Base-by-base conservation (phyloP, 2,329 filamentous ascomycete genomes). In the Sarocladium brachiariae region DNA sequence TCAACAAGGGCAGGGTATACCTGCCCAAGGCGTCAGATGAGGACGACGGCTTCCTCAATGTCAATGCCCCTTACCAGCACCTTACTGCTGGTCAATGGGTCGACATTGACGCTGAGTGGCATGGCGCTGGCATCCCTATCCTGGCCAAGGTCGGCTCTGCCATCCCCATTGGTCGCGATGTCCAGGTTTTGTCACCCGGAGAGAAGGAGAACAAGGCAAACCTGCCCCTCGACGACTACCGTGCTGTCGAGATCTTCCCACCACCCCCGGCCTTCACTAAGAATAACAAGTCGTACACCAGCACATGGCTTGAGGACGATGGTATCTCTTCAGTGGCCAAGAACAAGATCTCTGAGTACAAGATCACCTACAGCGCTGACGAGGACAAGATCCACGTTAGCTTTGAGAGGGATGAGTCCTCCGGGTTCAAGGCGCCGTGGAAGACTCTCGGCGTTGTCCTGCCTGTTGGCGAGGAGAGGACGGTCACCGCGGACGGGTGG, bases 11-110 rank as follows among this genome's bases (percentile, higher is more conserved):
- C 0, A 73, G 67, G 10, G 66, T 89, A 8, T 89, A 89, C 56
- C 73, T 87, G 0, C 84, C 84, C 1, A 64, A 54, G 47, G 57
- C 65, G 80, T 83, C 81, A 1, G 65, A 61, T 1, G 67, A 68
- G 0, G 76, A 81, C 23, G 70, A 73, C 5, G 80, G 83, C 0
- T 87, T 75, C 61, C 57, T 86, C 23, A 86, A 87, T 58, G 63
- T 82, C 31, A 83, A 83, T 48, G 69, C 73, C 0, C 80, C 83
- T 0, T 79, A 82, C 55, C 72, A 82, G 50, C 75, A 82, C 54
- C 65, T 83, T 4, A 60, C 72, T 19, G 62, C 69, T 0, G 71
- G 70, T 0, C 60, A 64, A 50, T 74, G 71, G 70, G 64, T 62
- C 27, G 62, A 62, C 0, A 57, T 73, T 3, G 66, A 68, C 16